Base-by-base conservation (phyloP, 257 asterid species). In the Nicotiana attenuata region DNA sequence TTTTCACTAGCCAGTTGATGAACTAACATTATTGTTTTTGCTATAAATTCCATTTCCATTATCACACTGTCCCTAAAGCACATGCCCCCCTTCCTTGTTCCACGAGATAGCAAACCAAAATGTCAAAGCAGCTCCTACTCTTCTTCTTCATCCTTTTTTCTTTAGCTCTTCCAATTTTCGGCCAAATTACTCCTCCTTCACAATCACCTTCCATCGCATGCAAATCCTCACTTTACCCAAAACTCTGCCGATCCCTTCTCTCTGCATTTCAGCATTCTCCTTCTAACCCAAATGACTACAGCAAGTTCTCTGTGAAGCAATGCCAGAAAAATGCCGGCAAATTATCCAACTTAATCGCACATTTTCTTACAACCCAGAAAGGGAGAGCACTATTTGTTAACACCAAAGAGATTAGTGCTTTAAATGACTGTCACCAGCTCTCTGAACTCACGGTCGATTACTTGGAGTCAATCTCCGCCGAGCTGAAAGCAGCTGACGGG, bases 191-290 rank as follows among this genome's bases (percentile, higher is more conserved):
- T 77, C 63, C 81, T 63, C 57, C 81, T 33, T 65, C 78, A 3
- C 59, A 41, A 35, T 80, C 85, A 45, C 83, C 86, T 9, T 83
- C 86, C 56, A 3, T 76, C 26, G 86, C 81, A 55, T 89, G 92
- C 88, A 87, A 85, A 65, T 80, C 87, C 83, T 83, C 89, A 82
- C 83, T 83, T 16, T 78, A 85, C 79, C 90, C 87, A 14, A 71
- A 87, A 64, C 88, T 85, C 4, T 87, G 89, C 82, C 90, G 53
- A 61, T 80, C 90, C 33, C 19, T 87, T 31, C 87, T 87, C 85
- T 83, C 86, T 3, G 28, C 90, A 22, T 85, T 84, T 81, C 79
- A 66, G 4, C 85, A 53, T 45, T 85, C 90, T 16, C 77, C 83
- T 0, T 41, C 85, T 26, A 83, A 65, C 38, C 53, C 86, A 41